Base-by-base conservation (phyloP, 2,329 filamentous ascomycete species). In the Diplodia sapinea region DNA sequence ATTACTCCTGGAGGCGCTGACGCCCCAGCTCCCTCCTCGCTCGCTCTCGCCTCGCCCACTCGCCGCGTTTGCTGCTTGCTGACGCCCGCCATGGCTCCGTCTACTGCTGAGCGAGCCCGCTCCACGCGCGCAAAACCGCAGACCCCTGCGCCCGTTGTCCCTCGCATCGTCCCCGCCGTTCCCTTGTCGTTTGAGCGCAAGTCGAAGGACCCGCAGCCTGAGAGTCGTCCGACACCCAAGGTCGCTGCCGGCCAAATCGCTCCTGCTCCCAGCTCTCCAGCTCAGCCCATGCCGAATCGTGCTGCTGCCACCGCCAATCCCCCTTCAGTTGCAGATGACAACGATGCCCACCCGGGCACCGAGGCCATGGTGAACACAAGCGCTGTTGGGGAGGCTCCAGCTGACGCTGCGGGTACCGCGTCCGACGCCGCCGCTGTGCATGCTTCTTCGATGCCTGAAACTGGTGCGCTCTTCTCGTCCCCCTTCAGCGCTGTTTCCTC, bases 1-100 rank as follows among this genome's bases (percentile, higher is more conserved):
- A 77, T 79, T 80, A 78, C 57, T 77, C 77, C 77, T 80, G 78
- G 78, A 80, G 77, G 75, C 76, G 77, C 78, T 77, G 69, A 13
- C 20, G 36, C 55, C n/a, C 17, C 55, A 70, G 55, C 55, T 26
- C 69, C 69, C 68, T 70, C 61, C 69, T 26, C 26, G 26, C 62
- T 57, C 36, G 20, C 54, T 26, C 38, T 52, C 36, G 11, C 47
- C 50, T 29, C 43, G 20, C 52, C 65, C 61, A 57, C 5, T 47
- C 51, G 55, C 55, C 50, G 57, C 43, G 29, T 67, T 36, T 52
- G 26, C 49, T 29, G 33, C 36, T 38, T 38, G 36, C 36, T 38
- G 9, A 13, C 43, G 43, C 43, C 49, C 71, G 70, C 68, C 71
- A 78, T 77, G 75, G 71, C 76, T 33, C 70, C 74, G 50, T 69